These are phyloP conservation scores for Akebia trifoliata DNA, from an alignment of 164 flowering plant species.

Conservation along the genomic window DNA sequence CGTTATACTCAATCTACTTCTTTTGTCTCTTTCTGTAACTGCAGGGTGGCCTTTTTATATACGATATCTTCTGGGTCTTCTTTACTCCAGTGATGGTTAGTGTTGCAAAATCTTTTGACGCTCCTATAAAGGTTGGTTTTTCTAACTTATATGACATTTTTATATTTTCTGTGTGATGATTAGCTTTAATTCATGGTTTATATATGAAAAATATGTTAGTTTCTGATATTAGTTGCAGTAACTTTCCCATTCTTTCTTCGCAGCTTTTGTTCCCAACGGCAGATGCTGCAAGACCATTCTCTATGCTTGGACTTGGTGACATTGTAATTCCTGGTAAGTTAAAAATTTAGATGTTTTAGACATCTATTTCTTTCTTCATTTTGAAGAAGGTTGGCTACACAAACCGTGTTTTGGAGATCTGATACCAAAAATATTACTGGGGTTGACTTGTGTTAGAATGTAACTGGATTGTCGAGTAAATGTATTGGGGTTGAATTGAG, in stretches of 20 bases:
- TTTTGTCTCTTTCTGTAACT: conserved; percentile 1
- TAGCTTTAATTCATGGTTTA: not conserved
- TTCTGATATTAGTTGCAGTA: not conserved
- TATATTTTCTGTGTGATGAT: too few species aligned
- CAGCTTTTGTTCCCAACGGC: conserved; percentile 96
- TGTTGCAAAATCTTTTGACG: conserved; percentile 99
- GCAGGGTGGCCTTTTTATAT: conserved; percentile 94
- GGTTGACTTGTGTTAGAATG: too few species aligned
- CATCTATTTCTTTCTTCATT: too few species aligned
- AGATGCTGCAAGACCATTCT: conserved; percentile 71
- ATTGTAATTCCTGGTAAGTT: conserved; percentile 94
- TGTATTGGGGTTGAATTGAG: too few species aligned
- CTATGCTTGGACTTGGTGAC: conserved; percentile 99
- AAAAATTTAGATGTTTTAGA: too few species aligned
- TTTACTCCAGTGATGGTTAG: conserved; percentile 99
- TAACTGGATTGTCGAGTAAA: too few species aligned
- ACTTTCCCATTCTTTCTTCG: conserved; percentile 4
- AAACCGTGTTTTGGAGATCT: too few species aligned
- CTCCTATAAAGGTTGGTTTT: conserved; percentile 92
- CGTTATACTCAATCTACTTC: too few species aligned
- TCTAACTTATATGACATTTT: too few species aligned
- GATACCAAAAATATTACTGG: too few species aligned
- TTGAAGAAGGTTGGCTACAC: too few species aligned
- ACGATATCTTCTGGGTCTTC: conserved; percentile 99
- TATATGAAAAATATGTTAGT: not conserved